Base-by-base conservation (phyloP, 225 moss, liverwort and hornwort species). In the Physcomitrellopsis africana region DNA sequence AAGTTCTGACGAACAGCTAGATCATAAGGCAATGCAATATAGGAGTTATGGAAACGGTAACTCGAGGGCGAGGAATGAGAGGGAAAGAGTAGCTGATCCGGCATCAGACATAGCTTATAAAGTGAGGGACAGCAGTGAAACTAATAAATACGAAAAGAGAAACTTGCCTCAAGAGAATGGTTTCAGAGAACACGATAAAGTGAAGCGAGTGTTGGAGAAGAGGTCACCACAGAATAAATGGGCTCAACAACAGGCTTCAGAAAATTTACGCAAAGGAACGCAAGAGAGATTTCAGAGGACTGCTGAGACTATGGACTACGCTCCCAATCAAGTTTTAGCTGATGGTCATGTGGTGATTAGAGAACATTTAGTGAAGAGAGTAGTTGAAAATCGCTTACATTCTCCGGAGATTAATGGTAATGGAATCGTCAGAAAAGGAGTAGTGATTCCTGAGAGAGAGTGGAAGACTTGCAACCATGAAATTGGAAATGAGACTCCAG, bases 141-240 rank as follows among this genome's bases (percentile, higher is more conserved):
- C 54, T 23, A 72, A 68, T 32, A 32, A 46, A 16, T 70, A 37
- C 16, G 73, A 78, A 69, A 76, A 72, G 51, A 83, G 66, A 69
- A 79, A 46, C 32, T 49, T 45, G 47, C 75, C 69, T 11, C 59
- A 76, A 44, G 75, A 69, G 43, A 72, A 54, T 23, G 65, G 77
- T 71, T 72, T 68, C 13, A 72, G 69, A 73, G 69, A 76, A 32
- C 76, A 74, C 60, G 67, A 74, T 66, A 80, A 76, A 73, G 32
- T 78, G 16, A 75, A 68, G 53, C 75, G 80, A 80, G 72, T 75
- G 54, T 63, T 83, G 72, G 83, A 83, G 65, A 86, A 81, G 74
- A 84, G 79, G 27, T 70, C 74, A 42, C 56, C 69, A 26, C 81
- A 79, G 58, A 84, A 79, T 56, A 76, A 74, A 54, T 76, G 79